phyloP scores from a whole-genome alignment of 2,329 filamentous ascomycete genomes.

The Tolypocladium capitatum region DNA sequence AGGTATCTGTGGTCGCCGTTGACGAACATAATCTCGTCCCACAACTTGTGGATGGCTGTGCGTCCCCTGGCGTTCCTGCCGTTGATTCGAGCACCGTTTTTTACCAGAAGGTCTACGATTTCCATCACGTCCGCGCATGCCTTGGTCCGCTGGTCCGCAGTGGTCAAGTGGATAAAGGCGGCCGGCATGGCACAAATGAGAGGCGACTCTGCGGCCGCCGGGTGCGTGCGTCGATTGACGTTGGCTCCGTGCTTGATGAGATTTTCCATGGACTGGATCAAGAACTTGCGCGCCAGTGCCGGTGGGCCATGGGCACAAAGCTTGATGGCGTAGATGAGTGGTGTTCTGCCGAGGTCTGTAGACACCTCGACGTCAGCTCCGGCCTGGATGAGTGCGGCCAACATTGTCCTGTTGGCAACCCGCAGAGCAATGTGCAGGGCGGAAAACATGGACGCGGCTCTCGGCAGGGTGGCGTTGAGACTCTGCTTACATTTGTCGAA shows the following conservation, averaged over 20 bases:
- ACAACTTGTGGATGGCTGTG: not conserved
- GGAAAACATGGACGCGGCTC: not conserved
- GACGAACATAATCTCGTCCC: not conserved
- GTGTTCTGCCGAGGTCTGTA: not conserved
- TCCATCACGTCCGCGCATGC: not conserved
- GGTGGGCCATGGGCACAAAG: not conserved
- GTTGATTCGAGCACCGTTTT: not conserved
- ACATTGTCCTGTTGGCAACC: not conserved
- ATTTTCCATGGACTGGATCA: not conserved
- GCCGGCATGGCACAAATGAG: not conserved
- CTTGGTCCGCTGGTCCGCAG: not conserved
- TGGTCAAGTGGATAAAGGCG: not conserved
- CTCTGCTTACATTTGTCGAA: not conserved
- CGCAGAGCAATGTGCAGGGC: not conserved
- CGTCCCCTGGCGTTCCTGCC: not conserved
- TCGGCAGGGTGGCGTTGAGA: not conserved
- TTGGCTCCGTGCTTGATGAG: not conserved
- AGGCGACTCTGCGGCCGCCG: not conserved
- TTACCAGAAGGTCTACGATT: not conserved
- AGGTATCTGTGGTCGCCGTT: not conserved
- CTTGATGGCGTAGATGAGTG: not conserved
- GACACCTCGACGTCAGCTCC: not conserved
- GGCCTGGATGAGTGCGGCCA: not conserved
- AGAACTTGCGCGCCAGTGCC: not conserved
- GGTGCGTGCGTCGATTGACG: not conserved